Conservation (phyloP, 257 asterid species). For the Primulina eburnea region DNA sequence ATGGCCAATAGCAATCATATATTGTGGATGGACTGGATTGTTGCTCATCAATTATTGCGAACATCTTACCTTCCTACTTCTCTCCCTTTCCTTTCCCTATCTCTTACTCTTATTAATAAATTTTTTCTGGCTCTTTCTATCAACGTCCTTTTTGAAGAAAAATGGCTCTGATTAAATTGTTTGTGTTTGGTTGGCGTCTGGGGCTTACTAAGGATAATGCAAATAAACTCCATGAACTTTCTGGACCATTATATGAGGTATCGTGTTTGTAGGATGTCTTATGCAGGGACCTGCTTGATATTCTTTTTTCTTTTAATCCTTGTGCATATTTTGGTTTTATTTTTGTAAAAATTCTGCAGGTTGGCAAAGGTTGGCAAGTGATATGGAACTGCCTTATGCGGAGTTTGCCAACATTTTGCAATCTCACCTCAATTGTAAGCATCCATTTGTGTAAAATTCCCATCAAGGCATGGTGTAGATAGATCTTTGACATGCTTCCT, state of each 20-base stretch:
- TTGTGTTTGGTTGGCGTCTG: slow-evolving; percentile 8
- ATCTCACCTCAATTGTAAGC: slow-evolving; percentile 65
- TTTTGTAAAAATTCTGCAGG: slow-evolving; percentile 43
- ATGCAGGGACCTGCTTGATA: neutral
- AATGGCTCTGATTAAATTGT: neutral
- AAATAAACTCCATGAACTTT: too few relatives aligned
- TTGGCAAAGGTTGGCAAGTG: too few relatives aligned
- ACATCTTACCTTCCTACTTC: neutral
- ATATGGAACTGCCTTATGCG: slow-evolving; percentile 81
- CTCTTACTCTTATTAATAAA: neutral
- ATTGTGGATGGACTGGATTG: neutral
- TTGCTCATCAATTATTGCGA: neutral
- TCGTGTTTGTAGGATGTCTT: too few relatives aligned
- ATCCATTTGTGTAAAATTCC: slow-evolving; percentile 12
- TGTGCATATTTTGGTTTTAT: slow-evolving; percentile 20
- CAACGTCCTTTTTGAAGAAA: neutral
- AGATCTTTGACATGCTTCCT: neutral
- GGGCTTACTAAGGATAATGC: too few relatives aligned
- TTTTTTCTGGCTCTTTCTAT: neutral
- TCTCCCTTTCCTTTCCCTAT: neutral
- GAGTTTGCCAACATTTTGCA: slow-evolving; percentile 68
- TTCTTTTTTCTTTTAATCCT: neutral
- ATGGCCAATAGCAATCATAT: neutral
- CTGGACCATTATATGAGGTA: too few relatives aligned
- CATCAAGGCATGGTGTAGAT: neutral